These are phyloP conservation scores for Komagataea norvegica DNA, from an alignment of 1,139 yeast genomes.

Conservation along the genomic window DNA sequence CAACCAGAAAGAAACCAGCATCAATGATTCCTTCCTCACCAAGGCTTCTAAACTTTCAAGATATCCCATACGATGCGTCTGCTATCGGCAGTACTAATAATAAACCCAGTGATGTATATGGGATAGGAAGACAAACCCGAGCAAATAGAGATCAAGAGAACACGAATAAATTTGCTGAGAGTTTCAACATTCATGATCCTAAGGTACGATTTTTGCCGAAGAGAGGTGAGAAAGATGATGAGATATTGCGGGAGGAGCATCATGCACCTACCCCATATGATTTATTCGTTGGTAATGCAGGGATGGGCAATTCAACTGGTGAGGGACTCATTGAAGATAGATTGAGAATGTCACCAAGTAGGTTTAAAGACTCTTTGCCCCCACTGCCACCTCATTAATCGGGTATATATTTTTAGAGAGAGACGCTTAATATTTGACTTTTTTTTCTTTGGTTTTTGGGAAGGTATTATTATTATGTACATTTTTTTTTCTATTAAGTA, in stretches of 20 bases:
- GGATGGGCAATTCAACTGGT: not conserved
- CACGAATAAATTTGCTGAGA: not conserved
- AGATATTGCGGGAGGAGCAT: slow-evolving; percentile 11
- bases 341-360: slow-evolving; percentile 18
- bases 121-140: too few relatives aligned
- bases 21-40: slow-evolving; percentile 17
- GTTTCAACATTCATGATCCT: slow-evolving; percentile 10
- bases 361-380: slow-evolving; percentile 23
- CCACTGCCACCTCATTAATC: slow-evolving; percentile 14
- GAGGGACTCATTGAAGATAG: not conserved
- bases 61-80: slow-evolving; percentile 23
- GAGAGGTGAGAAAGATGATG: slow-evolving; percentile 8
- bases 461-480: too few relatives aligned
- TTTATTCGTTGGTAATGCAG: slow-evolving; percentile 12
- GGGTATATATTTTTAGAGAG: not conserved
- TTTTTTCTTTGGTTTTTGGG: too few relatives aligned
- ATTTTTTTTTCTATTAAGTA: too few relatives aligned
- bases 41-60: slow-evolving; percentile 10
- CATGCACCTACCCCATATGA: slow-evolving; percentile 24
- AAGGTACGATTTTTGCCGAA: not conserved
- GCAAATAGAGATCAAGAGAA: slow-evolving; percentile 7
- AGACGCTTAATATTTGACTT: too few relatives aligned
- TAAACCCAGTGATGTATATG: too few relatives aligned
- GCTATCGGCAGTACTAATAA: slow-evolving; percentile 12
- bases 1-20: slow-evolving; percentile 6